These are phyloP conservation scores for Zygoascus meyerae DNA, from an alignment of 1,139 yeast genomes.

Conservation along the genomic window DNA sequence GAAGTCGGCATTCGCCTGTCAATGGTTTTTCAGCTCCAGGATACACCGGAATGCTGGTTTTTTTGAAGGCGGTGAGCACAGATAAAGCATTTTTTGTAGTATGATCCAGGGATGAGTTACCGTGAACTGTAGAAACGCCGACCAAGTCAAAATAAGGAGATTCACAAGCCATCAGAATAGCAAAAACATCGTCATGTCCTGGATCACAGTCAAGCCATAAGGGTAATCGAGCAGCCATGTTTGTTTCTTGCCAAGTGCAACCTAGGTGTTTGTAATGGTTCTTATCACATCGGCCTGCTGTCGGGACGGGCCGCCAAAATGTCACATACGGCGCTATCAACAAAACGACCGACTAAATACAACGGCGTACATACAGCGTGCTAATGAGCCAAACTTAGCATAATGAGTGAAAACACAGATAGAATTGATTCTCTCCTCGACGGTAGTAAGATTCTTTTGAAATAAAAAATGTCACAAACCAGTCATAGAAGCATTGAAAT, in stretches of 20 bases:
- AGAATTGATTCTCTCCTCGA: too few relatives aligned
- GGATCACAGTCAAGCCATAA: slow-evolving; percentile 94
- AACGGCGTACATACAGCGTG: too few relatives aligned
- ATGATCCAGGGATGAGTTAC: slow-evolving; percentile 61
- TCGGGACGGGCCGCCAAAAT: neutral
- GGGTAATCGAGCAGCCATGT: slow-evolving; percentile 38
- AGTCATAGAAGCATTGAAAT: too few relatives aligned
- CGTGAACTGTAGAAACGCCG: slow-evolving; percentile 80
- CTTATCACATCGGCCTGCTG: neutral
- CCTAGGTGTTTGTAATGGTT: neutral
- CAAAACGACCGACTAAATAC: too few relatives aligned
- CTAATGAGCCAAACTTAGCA: too few relatives aligned
- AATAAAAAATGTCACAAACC: too few relatives aligned
- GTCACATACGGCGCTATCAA: neutral
- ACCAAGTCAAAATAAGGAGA: slow-evolving; percentile 54
- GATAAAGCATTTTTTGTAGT: slow-evolving; percentile 71
- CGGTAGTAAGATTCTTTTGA: too few relatives aligned
- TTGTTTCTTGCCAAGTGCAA: too few relatives aligned
- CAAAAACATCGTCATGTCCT: slow-evolving; percentile 86
- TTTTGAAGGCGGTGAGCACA: slow-evolving; percentile 53
- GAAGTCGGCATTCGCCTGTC: slow-evolving; percentile 43
- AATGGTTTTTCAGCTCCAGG: slow-evolving; percentile 61
- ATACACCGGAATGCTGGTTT: slow-evolving; percentile 51
- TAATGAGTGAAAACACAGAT: too few relatives aligned
- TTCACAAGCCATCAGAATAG: slow-evolving; percentile 57